phyloP scores from a whole-genome alignment of 2,329 filamentous ascomycete genomes.

The Talaromyces rugulosus region DNA sequence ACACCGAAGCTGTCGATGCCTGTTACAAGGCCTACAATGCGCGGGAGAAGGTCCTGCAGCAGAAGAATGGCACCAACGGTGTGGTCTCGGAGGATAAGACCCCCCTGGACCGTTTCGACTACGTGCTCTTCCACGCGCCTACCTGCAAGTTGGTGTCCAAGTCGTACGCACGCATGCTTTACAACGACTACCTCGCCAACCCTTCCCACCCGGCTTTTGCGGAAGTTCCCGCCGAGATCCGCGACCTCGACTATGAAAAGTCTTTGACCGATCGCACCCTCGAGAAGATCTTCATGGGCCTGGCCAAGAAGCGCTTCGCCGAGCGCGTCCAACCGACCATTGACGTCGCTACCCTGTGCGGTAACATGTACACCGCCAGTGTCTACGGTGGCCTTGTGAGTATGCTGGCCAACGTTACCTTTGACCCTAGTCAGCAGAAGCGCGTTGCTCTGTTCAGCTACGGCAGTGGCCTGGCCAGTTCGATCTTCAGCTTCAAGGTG shows the following conservation, averaged over 20 bases:
- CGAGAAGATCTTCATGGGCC: conserved; percentile 80
- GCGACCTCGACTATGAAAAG: conserved; percentile 73
- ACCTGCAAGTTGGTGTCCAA: conserved; percentile 86
- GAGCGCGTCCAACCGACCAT: conserved; percentile 71
- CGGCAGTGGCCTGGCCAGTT: conserved; percentile 71
- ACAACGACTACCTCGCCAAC: conserved; percentile 77
- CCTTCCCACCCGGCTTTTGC: conserved; percentile 64
- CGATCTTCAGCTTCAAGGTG: conserved; percentile 64
- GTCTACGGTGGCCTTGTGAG: conserved; percentile 55
- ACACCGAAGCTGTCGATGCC: conserved; percentile 73
- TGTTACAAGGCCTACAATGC: conserved; percentile 78
- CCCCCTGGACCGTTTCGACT: conserved; percentile 74
- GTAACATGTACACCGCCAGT: conserved; percentile 61
- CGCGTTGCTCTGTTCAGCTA: conserved; percentile 74
- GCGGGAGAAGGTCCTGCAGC: conserved; percentile 61
- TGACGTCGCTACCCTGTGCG: conserved; percentile 71
- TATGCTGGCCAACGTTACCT: conserved; percentile 61
- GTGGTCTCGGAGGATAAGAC: conserved; percentile 49
- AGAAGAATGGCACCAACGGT: conserved; percentile 49
- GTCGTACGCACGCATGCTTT: conserved; percentile 76
- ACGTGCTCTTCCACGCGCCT: conserved; percentile 76
- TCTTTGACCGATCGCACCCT: conserved; percentile 76
- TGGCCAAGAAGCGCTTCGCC: conserved; percentile 79
- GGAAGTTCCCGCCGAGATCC: conserved; percentile 70
- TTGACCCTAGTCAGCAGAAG: conserved; percentile 64